Evolutionary conservation across 2,329 filamentous ascomycete genomes (phyloP).

Genomic region (Pyrenophora graminea): DNA sequence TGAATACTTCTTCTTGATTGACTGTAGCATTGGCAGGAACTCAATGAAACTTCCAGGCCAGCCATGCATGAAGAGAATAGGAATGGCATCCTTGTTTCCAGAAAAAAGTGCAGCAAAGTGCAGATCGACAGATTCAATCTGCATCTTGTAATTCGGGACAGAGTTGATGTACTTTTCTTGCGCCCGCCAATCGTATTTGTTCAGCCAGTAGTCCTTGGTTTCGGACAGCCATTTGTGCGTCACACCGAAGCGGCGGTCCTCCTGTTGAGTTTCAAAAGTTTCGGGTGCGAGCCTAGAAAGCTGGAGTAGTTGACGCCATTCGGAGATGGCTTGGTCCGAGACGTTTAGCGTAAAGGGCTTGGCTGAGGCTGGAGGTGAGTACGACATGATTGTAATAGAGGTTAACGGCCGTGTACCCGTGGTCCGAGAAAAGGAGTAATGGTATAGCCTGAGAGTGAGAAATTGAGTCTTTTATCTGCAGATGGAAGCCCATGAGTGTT

Average conservation of each 20-base stretch:
- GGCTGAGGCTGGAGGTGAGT: constrained; percentile 37
- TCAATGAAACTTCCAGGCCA: constrained; percentile 63
- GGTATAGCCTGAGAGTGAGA: too few species aligned
- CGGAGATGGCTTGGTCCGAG: constrained; percentile 39
- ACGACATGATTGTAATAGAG: constrained; percentile 30
- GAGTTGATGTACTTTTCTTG: constrained; percentile 54
- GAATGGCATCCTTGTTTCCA: constrained; percentile 56
- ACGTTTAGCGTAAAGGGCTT: constrained; percentile 41
- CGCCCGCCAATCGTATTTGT: constrained; percentile 45
- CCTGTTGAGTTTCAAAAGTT: constrained; percentile 35
- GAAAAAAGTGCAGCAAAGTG: constrained; percentile 64
- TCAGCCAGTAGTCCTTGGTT: constrained; percentile 46
- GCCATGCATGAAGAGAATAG: constrained; percentile 60
- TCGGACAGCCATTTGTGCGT: constrained; percentile 41
- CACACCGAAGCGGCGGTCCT: constrained; percentile 37
- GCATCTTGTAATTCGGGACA: constrained; percentile 57
- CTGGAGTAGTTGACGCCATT: constrained; percentile 44
- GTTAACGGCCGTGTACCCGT: neutral
- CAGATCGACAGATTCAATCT: constrained; percentile 52
- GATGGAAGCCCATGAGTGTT: too few species aligned
- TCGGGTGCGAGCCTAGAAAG: constrained; percentile 41
- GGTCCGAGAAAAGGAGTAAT: too few species aligned
- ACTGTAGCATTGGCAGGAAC: constrained; percentile 58
- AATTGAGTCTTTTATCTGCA: neutral
- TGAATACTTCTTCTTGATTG: constrained; percentile 55